These are phyloP conservation scores for Camelina laxa DNA, from an alignment of 345 rosid species.

Conservation along the genomic window DNA sequence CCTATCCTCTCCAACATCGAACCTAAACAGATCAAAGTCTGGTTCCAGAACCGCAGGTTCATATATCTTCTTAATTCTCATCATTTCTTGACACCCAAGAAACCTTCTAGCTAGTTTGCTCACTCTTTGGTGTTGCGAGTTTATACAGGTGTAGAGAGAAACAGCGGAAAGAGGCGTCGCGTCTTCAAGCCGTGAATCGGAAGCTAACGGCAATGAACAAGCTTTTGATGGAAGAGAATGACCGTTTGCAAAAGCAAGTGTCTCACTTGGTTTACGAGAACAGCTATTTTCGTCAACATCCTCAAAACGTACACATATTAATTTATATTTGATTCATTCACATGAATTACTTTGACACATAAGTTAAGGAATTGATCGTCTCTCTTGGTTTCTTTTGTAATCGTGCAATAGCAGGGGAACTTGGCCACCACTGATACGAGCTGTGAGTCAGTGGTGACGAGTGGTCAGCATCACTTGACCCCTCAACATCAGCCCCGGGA, in stretches of 20 bases:
- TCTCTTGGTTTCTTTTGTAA: not conserved
- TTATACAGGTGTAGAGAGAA: constrained; percentile 93
- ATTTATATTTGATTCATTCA: constrained; percentile 26
- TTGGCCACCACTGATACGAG: constrained; percentile 84
- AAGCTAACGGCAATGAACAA: constrained; percentile 97
- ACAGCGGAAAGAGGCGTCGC: constrained; percentile 94
- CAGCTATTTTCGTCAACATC: constrained; percentile 86
- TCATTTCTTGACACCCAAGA: constrained; percentile 35
- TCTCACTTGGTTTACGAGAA: constrained; percentile 96
- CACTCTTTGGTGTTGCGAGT: constrained; percentile 20
- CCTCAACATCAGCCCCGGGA: constrained; percentile 94
- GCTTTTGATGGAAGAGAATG: constrained; percentile 98
- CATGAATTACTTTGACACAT: constrained; percentile 7
- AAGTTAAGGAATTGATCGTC: constrained; percentile 22
- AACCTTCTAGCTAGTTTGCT: constrained; percentile 35
- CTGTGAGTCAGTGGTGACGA: constrained; percentile 93
- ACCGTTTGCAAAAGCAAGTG: constrained; percentile 96
- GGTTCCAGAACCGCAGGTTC: constrained; percentile 99
- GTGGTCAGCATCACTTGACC: constrained; percentile 76
- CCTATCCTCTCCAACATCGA: constrained; percentile 94
- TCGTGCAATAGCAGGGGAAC: constrained; percentile 48
- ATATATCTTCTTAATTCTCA: not conserved
- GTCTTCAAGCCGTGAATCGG: constrained; percentile 93
- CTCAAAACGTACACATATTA: constrained; percentile 60
- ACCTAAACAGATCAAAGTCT: constrained; percentile 99